Evolutionary conservation across 331 rosid species (phyloP).

Genomic region (Telfairia occidentalis): DNA sequence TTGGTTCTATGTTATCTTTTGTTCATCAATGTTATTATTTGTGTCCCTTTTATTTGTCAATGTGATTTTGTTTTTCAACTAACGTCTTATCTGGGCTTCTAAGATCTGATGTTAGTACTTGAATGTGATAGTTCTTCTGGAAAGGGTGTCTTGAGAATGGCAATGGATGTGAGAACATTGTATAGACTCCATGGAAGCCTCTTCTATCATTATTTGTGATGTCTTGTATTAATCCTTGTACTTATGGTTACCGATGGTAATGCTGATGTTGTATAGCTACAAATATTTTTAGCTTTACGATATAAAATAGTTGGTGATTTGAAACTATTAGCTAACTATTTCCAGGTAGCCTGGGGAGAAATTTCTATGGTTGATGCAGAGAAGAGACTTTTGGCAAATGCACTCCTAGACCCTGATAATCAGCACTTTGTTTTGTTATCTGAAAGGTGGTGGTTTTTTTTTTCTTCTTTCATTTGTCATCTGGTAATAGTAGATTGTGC

Average conservation of each 20-base stretch:
- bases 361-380: slow-evolving; percentile 98
- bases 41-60: too few relatives aligned
- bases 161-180: background rate
- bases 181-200: background rate
- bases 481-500: slow-evolving; percentile 12
- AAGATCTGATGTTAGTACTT: slow-evolving; percentile 4
- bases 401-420: slow-evolving; percentile 81
- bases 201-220: slow-evolving; percentile 1
- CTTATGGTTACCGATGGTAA: background rate
- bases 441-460: slow-evolving; percentile 52
- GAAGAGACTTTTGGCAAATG: slow-evolving; percentile 72
- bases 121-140: background rate
- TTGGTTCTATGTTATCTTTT: background rate
- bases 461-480: slow-evolving; percentile 15
- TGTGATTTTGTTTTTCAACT: background rate
- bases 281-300: background rate
- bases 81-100: background rate
- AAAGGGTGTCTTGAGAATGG: background rate
- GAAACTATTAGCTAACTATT: slow-evolving; percentile 12
- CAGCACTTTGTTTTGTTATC: slow-evolving; percentile 93
- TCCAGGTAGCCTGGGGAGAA: slow-evolving; percentile 95
- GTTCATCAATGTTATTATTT: background rate
- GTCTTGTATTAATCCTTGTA: background rate
- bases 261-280: background rate
- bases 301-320: slow-evolving; percentile 13